phyloP scores from a whole-genome alignment of 2,329 filamentous ascomycete species.

The Botryotinia convoluta region DNA sequence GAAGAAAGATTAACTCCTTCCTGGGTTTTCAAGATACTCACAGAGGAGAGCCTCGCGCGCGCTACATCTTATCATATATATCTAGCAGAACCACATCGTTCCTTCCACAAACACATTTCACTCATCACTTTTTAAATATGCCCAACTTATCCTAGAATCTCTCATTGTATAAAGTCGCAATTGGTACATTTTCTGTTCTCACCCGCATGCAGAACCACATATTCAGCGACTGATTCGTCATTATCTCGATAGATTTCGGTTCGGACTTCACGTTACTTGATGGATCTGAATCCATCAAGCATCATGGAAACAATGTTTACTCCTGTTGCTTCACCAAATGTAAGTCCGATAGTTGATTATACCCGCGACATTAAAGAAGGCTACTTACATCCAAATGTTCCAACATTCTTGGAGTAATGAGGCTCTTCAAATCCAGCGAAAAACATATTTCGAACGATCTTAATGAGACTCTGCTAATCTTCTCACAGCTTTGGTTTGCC shows the following conservation, averaged over 20 bases:
- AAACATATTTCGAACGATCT: not conserved
- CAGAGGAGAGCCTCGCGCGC: not conserved
- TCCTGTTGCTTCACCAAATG: conserved; percentile 1
- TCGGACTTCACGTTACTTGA: not conserved
- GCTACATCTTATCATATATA: not conserved
- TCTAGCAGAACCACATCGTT: not conserved
- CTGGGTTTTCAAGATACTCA: not conserved
- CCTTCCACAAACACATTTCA: not conserved
- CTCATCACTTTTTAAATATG: not conserved
- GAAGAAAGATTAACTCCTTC: not conserved
- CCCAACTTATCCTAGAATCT: not conserved
- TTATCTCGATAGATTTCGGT: not conserved
- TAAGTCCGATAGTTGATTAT: not conserved
- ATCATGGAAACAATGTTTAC: not conserved
- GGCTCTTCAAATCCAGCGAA: not conserved
- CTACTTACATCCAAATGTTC: not conserved
- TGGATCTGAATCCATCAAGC: not conserved
- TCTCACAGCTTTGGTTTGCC: conserved; percentile 24
- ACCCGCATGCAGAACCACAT: not conserved
- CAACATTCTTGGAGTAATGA: not conserved
- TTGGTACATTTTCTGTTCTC: not conserved
- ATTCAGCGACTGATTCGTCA: conserved; percentile 5
- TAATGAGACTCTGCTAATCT: not conserved
- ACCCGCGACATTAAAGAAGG: not conserved
- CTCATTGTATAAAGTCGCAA: not conserved